A percentile compares a stretch with the other conserved stretches of the same genome.
These are phyloP conservation scores for Brassica napus DNA, from an alignment of 345 rosid genomes.

Conservation along the genomic window DNA sequence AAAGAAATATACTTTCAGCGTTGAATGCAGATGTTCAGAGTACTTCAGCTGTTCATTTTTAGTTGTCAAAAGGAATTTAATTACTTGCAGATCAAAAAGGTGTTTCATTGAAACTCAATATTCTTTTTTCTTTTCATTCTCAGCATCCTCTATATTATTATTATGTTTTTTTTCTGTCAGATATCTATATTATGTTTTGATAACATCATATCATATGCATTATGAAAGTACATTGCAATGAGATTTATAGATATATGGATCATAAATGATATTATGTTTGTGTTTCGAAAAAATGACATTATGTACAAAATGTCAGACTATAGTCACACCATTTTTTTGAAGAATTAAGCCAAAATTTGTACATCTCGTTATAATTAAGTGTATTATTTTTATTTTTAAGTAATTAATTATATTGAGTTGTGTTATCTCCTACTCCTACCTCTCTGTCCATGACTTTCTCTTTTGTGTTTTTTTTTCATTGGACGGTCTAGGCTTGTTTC, in stretches of 20 bases:
- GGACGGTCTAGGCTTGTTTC: not conserved
- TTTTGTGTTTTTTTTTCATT: no score
- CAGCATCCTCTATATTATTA: not conserved
- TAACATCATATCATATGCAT: not conserved
- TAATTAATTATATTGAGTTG: not conserved
- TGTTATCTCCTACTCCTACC: not conserved
- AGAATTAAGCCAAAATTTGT: not conserved
- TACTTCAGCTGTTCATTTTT: constrained; percentile 35
- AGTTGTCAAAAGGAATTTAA: constrained; percentile 36
- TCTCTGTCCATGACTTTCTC: not conserved
- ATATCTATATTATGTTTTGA: not conserved
- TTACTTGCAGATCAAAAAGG: constrained; percentile 30
- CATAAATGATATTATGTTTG: no score
- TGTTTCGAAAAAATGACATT: no score
- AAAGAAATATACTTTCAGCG: constrained; percentile 31
- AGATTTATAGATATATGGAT: not conserved
- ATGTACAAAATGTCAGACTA: not conserved
- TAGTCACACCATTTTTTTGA: not conserved
- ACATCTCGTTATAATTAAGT: not conserved
- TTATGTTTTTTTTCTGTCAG: not conserved
- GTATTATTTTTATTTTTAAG: not conserved
- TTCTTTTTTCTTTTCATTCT: not conserved
- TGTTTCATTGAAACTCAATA: constrained; percentile 14
- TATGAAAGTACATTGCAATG: not conserved
- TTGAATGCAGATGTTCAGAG: constrained; percentile 41